Percentiles rank a stretch among this genome's conserved stretches.
These are phyloP conservation scores for Verticillium nubilum DNA, from an alignment of 2,329 filamentous ascomycete genomes.

Conservation along the genomic window DNA sequence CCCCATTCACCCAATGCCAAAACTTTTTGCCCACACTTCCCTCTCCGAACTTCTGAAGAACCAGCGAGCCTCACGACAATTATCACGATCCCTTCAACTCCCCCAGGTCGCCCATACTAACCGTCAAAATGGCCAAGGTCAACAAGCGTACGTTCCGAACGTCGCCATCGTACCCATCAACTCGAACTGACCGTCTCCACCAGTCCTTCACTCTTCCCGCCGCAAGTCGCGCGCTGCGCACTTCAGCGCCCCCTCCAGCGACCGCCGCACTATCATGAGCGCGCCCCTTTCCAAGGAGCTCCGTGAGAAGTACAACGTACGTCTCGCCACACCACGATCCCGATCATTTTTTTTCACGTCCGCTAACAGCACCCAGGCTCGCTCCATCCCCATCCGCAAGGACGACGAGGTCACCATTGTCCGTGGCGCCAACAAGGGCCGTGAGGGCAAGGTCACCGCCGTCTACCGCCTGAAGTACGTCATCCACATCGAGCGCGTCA, in stretches of 20 bases:
- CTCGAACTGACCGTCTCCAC: conserved; percentile 2
- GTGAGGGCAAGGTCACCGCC: conserved; percentile 95
- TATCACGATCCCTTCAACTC: conserved; percentile 3
- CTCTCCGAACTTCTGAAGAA: conserved; percentile 1
- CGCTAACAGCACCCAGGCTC: conserved; percentile 54
- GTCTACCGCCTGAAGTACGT: conserved; percentile 99
- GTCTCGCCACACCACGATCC: conserved; percentile 22
- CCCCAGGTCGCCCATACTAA: conserved; percentile 12
- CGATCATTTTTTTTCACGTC: background rate
- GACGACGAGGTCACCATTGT: conserved; percentile 93
- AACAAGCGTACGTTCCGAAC: conserved; percentile 45
- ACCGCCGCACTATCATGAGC: conserved; percentile 95
- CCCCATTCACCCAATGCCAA: background rate
- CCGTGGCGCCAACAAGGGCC: conserved; percentile 92
- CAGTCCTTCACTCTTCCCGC: conserved; percentile 73
- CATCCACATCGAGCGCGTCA: conserved; percentile 94
- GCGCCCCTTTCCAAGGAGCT: conserved; percentile 95
- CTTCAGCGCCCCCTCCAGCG: conserved; percentile 91
- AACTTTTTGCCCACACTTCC: conserved; percentile 1
- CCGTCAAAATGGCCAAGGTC: conserved; percentile 65
- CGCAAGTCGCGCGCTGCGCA: conserved; percentile 99
- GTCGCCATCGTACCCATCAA: background rate
- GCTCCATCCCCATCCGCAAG: conserved; percentile 95
- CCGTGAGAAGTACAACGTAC: conserved; percentile 97
- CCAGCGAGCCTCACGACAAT: conserved; percentile 2